phyloP scores from a whole-genome alignment of 495 filamentous ascomycete genomes.

The Talaromyces stipitatus region DNA sequence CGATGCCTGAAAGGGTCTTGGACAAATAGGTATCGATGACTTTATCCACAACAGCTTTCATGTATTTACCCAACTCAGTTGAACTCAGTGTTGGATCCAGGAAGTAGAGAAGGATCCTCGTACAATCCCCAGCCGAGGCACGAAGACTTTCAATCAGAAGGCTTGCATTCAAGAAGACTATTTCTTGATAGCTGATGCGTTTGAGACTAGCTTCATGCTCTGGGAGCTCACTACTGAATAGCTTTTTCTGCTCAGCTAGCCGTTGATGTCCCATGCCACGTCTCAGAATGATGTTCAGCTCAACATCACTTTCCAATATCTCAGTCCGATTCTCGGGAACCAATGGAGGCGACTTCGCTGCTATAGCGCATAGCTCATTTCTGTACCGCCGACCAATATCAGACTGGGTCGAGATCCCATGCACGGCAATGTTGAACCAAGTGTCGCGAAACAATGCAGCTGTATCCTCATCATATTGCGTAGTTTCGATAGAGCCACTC shows the following conservation, averaged over 20 bases:
- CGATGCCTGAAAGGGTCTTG: constrained; percentile 60
- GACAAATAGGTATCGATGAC: constrained; percentile 68
- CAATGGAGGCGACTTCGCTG: constrained; percentile 75
- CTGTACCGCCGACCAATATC: constrained; percentile 56
- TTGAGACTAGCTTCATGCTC: constrained; percentile 67
- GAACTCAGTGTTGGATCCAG: constrained; percentile 77
- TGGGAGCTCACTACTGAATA: constrained; percentile 64
- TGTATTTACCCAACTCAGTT: constrained; percentile 73
- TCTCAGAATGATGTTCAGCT: constrained; percentile 84
- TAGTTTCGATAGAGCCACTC: constrained; percentile 13
- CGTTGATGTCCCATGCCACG: constrained; percentile 72
- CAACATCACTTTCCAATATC: constrained; percentile 87
- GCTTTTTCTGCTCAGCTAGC: constrained; percentile 69
- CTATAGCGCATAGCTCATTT: constrained; percentile 71
- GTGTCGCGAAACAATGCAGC: constrained; percentile 73
- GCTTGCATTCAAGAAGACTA: constrained; percentile 84
- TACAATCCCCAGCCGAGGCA: constrained; percentile 76
- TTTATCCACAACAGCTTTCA: constrained; percentile 71
- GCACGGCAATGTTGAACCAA: constrained; percentile 95
- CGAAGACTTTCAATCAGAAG: constrained; percentile 79
- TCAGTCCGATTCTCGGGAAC: constrained; percentile 78
- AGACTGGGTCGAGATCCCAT: constrained; percentile 75
- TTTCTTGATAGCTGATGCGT: constrained; percentile 72
- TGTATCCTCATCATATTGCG: constrained; percentile 54
- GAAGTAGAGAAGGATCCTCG: constrained; percentile 82